A percentile compares a stretch with the other conserved stretches of the same genome.
Evolutionary conservation across 1,284 basidiomycete species (phyloP).

Genomic region (Coniophora puteana): DNA sequence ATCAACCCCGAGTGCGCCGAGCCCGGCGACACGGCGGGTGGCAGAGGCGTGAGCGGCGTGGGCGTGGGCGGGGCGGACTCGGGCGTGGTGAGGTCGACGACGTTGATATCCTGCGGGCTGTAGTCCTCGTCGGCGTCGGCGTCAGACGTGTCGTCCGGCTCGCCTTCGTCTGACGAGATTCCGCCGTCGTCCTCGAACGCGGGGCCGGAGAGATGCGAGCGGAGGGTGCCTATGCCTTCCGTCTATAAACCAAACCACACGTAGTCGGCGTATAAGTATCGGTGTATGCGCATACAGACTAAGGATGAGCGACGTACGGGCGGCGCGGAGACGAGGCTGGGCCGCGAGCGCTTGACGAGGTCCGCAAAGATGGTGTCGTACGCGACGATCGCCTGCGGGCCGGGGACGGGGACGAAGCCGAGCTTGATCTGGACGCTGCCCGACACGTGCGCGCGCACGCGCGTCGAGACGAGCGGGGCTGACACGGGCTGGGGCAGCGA

Average conservation of each 20-base stretch:
- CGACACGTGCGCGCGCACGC: conserved; percentile 53
- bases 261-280: conserved; percentile 5
- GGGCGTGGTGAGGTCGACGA: not conserved
- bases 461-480: conserved; percentile 60
- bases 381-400: conserved; percentile 28
- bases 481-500: conserved; percentile 62
- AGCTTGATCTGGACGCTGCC: conserved; percentile 73
- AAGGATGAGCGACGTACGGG: conserved; percentile 52
- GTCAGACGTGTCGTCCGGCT: conserved; percentile 35
- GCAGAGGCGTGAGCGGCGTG: conserved; percentile 23
- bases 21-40: conserved; percentile 20
- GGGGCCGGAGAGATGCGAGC: conserved; percentile 56
- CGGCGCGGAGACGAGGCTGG: conserved; percentile 72
- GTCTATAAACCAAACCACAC: conserved; percentile 47
- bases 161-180: conserved; percentile 57
- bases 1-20: not conserved
- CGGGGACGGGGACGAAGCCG: conserved; percentile 63
- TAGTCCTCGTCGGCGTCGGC: conserved; percentile 26
- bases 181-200: conserved; percentile 79
- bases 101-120: not conserved
- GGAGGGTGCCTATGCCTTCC: conserved; percentile 84
- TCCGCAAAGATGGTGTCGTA: conserved; percentile 63
- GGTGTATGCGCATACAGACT: conserved; percentile 1
- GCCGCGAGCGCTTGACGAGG: conserved; percentile 60
- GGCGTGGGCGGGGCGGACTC: no score